A percentile compares a stretch with the other conserved stretches of the same genome.
These are phyloP conservation scores for Mitragyna speciosa DNA, from an alignment of 257 asterid genomes.

Conservation along the genomic window DNA sequence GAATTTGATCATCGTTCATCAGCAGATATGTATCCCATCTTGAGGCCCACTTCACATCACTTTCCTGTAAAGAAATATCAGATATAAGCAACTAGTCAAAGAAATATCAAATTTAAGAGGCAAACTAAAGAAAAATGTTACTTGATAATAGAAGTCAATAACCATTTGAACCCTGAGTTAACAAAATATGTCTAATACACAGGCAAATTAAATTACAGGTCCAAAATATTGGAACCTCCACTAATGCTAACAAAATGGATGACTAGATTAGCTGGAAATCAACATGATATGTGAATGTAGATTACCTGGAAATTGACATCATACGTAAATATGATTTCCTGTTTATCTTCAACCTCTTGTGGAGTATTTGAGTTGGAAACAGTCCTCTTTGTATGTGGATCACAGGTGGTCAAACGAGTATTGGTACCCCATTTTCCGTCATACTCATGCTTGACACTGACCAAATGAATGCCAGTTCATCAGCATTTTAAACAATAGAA, in stretches of 20 bases:
- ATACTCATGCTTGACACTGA: constrained; percentile 68
- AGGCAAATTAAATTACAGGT: background rate
- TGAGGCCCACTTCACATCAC: constrained; percentile 85
- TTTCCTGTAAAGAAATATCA: constrained; percentile 47
- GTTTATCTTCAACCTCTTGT: constrained; percentile 62
- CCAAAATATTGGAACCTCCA: background rate
- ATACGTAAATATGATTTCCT: constrained; percentile 71
- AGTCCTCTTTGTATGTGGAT: constrained; percentile 56
- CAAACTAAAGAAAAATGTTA: background rate
- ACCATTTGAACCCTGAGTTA: background rate
- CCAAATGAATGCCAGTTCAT: constrained; percentile 9
- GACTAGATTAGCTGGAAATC: background rate
- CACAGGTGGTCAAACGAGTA: constrained; percentile 59
- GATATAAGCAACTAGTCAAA: background rate
- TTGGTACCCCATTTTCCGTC: constrained; percentile 51
- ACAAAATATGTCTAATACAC: background rate
- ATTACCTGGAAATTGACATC: constrained; percentile 64
- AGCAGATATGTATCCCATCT: constrained; percentile 83
- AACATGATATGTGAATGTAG: background rate
- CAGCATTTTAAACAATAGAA: background rate
- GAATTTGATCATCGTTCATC: constrained; percentile 77
- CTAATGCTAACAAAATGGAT: background rate
- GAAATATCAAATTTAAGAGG: background rate
- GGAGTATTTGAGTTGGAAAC: constrained; percentile 61
- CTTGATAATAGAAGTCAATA: background rate